These are phyloP conservation scores for Solanum hybrid DNA, from an alignment of 305 asterid genomes.

Conservation along the genomic window DNA sequence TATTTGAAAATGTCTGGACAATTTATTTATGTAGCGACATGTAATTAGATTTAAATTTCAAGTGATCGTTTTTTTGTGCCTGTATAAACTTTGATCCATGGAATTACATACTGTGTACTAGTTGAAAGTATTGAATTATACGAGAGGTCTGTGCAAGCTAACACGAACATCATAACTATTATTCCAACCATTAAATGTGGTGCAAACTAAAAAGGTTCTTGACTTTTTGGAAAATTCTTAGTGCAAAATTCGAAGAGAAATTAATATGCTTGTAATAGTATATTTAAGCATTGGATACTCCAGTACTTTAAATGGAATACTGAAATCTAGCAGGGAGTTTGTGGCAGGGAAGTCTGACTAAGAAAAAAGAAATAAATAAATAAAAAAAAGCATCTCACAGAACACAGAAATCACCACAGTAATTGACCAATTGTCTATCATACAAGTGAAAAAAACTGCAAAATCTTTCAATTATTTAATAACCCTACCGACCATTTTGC, in stretches of 20 bases:
- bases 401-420: constrained; percentile 1
- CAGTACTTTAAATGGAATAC: background rate
- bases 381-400: background rate
- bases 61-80: background rate
- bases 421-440: constrained; percentile 2
- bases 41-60: background rate
- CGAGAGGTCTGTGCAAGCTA: background rate
- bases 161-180: background rate
- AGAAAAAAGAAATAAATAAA: background rate
- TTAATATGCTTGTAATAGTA: background rate
- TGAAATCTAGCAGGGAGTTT: background rate
- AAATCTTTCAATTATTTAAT: background rate
- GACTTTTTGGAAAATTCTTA: background rate
- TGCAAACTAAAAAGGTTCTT: background rate
- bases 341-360: background rate
- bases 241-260: background rate
- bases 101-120: background rate
- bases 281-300: background rate
- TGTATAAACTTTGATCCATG: background rate
- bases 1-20: background rate
- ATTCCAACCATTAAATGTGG: background rate
- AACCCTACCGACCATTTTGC: constrained; percentile 2
- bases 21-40: background rate
- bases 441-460: background rate
- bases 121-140: background rate